Evolutionary conservation across 2,329 filamentous ascomycete species (phyloP), one percentile per base, ranked within the genome.

Genomic region (Ophiobolus disseminans): DNA sequence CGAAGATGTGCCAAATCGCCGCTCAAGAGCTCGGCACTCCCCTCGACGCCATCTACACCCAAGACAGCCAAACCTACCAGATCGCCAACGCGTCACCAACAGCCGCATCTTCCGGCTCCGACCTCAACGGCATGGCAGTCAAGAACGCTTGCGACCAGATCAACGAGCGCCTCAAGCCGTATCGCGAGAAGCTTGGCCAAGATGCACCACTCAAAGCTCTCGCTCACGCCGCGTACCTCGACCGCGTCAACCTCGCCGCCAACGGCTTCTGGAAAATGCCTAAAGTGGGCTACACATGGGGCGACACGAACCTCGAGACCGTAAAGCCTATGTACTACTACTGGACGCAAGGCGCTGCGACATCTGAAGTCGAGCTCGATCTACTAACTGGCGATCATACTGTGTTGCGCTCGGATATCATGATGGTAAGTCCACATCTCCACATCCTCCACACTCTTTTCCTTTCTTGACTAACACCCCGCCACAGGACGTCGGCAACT

Each of bases 261-360:
- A 94, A 97, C 61, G 93, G 93, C 0, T 96, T 94, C 76, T 99
- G 97, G 82, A 94, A 93, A 72, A 97, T 94, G 5, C 94, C 94
- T 0, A 91, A 96, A 55, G 96, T 99, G 57, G 94, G 93, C 1
- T 97, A 96, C 66, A 83, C 83, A 0, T 99, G 93, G 93, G 90
- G 86, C 5, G 58, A 70, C 20, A 71, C 60, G 13, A 64, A 73
- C 31, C 36, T 39, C 10, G 60, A 66, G 6, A 72, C 67, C 0
- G 67, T 66, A 5, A 73, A 72, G 53, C 36, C 86, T 70, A 95
- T 97, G 91, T 97, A 91, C 79, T 97, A 93, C 78, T 99, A 99
- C 80, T 97, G 97, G 76, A 97, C 94, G 0, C 69, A 73, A 74
- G 93, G 93, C 43, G 91, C 96, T 85, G 91, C 0, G 87, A 88